Evolutionary conservation across 106 monocot species (phyloP), one percentile per base, ranked within the genome.

Genomic region (Apostasia ramifera): DNA sequence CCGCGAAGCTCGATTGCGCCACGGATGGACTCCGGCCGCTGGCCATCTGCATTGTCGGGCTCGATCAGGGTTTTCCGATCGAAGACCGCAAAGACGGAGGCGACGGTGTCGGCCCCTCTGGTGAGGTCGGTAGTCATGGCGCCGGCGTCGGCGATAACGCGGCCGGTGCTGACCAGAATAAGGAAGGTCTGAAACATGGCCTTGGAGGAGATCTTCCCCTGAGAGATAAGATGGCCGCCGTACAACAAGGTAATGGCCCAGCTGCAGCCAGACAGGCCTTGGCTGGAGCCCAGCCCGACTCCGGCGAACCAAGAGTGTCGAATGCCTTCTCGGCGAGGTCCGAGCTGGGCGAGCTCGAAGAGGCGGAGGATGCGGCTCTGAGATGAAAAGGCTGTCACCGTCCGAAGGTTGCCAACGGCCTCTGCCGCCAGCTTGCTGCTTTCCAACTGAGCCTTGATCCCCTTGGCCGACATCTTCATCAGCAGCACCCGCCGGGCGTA

Each of bases 191-290:
- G 77, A 52, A 87, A 69, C 12, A 87, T 76, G 15, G 73, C 73
- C 61, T 81, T 78, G 12, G 70, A 14, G 8, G 78, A 78, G 57
- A 87, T 83, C 68, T 74, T 10, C 5, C 73, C 71, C 1, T 78
- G 59, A 10, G 40, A 4, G n/a, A 87, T 66, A 40, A 87, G 87
- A 43, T 53, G n/a, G 61, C 83, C 78, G 5, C 87, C 87, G 64
- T 83, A 87, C 87, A 83, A 83, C 68, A 86, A 86, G 59, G 76
- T 76, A n/a, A 86, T 76, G 40, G 82, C 79, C 86, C 86, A 86
- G 39, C 70, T 82, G 55, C 68, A 76, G 46, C 58, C 72, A 66
- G 56, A 79, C 51, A 86, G 82, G 59, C 63, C 47, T 61, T 79
- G 76, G 26, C 82, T 79, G 59, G 55, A 47, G 44, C 66, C 82